Base-by-base conservation (phyloP, 805 yeast genomes). In the Yarrowia sp. region DNA sequence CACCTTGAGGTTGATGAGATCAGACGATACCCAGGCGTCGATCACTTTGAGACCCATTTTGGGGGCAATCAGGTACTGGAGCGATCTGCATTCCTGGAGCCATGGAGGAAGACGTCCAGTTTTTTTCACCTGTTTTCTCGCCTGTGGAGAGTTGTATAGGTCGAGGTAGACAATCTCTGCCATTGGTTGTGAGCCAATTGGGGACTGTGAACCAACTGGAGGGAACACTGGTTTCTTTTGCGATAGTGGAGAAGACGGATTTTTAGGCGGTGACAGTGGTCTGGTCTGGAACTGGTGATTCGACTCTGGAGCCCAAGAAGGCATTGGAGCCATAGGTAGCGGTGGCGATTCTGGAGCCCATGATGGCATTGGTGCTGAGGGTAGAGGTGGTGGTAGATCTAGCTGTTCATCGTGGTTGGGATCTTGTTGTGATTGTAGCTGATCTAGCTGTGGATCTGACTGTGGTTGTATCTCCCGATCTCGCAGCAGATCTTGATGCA, bases 161-260 rank as follows among this genome's bases (percentile, higher is more conserved):
- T 49, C 56, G 28, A 49, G 19, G 28, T 49, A 49, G 7, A 49
- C 40, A 4, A 49, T 49, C n/a, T 49, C 56, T 19, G 56, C 32
- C 28, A 49, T 8, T 12, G 56, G 56, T 9, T 49, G 56, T 2
- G 33, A 10, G 9, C 56, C 56, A 26, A 49, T 8, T 0, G 56
- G 16, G 14, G 24, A 12, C 17, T 48, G 36, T 9, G 56, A 49
- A 8, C 28, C 40, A 10, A 49, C 16, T 0, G 56, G 56, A 17
- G 12, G 40, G 16, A 49, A 49, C 2, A 8, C 10, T 14, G 40
- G 56, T 11, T 30, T 48, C 40, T 12, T 16, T 9, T 19, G 21
- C 1, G 40, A 26, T 16, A 49, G 28, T 32, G 56, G 40, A 6
- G 40, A 49, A 4, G 32, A 40, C 9, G 56, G 56, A 19, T 32